These are phyloP conservation scores for Eucalyptus urophylla DNA, from an alignment of 345 rosid species.

Conservation along the genomic window DNA sequence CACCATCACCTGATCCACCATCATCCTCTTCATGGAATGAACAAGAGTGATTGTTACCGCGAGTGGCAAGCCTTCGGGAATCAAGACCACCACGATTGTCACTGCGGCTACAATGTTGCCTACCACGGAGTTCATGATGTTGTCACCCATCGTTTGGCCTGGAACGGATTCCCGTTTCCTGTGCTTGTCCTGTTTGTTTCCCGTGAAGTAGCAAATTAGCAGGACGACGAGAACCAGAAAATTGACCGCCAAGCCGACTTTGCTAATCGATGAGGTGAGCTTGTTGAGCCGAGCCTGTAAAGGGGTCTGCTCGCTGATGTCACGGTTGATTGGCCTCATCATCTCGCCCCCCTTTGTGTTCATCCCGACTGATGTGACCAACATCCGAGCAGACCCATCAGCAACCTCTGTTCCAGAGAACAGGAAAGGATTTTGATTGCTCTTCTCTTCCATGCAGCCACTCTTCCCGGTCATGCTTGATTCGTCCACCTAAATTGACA, in stretches of 20 bases:
- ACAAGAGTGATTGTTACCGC: conserved; percentile 75
- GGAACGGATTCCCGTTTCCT: too few relatives aligned
- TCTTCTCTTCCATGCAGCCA: conserved; percentile 26
- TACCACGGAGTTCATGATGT: conserved; percentile 44
- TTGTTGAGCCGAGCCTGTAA: conserved; percentile 51
- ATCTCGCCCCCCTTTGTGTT: conserved; percentile 64
- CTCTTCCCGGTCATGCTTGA: conserved; percentile 65
- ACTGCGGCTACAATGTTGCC: conserved; percentile 59
- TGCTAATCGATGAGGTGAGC: conserved; percentile 53
- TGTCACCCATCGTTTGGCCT: conserved; percentile 25
- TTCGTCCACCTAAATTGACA: conserved; percentile 13
- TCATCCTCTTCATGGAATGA: conserved; percentile 77
- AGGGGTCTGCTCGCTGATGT: background rate
- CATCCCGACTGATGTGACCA: conserved; percentile 60
- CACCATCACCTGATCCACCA: conserved; percentile 72
- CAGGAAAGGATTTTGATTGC: conserved; percentile 30
- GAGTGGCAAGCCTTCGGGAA: conserved; percentile 73
- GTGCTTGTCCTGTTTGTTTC: too few relatives aligned
- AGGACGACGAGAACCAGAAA: conserved; percentile 55
- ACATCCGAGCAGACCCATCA: conserved; percentile 46
- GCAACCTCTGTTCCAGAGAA: conserved; percentile 46
- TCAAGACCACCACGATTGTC: conserved; percentile 65
- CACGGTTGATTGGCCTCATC: conserved; percentile 45
- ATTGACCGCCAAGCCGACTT: conserved; percentile 54
- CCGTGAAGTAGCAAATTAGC: conserved; percentile 40